phyloP scores from a whole-genome alignment of 2,329 filamentous ascomycete genomes.

The Ophiostoma australiae region DNA sequence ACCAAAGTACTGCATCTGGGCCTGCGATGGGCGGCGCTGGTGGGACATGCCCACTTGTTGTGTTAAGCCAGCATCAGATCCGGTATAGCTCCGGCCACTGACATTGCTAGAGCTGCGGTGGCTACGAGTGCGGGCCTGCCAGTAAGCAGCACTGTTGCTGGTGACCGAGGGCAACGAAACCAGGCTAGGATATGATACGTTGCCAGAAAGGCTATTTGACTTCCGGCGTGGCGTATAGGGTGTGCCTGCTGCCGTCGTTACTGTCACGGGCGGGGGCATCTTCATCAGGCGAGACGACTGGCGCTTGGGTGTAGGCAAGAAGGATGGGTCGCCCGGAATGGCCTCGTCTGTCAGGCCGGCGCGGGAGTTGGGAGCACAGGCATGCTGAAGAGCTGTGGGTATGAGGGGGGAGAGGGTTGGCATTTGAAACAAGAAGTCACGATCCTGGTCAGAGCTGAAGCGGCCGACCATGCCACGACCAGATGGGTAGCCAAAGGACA shows the following conservation, averaged over 20 bases:
- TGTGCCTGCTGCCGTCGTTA: conserved; percentile 10
- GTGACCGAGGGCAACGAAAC: conserved; percentile 6
- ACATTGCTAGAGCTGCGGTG: conserved; percentile 46
- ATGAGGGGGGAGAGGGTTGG: conserved; percentile 31
- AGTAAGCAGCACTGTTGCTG: conserved; percentile 13
- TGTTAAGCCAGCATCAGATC: conserved; percentile 35
- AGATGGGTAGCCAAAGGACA: conserved; percentile 22
- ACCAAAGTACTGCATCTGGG: conserved; percentile 4
- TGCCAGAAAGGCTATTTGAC: conserved; percentile 31
- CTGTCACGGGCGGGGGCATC: conserved; percentile 35
- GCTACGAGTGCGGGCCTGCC: conserved; percentile 43
- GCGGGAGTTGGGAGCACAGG: conserved; percentile 58
- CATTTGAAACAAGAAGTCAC: conserved; percentile 28
- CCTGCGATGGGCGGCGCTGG: conserved; percentile 17
- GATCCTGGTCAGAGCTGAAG: conserved; percentile 26
- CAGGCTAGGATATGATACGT: background rate
- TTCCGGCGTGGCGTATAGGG: conserved; percentile 19
- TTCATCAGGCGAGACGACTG: conserved; percentile 49
- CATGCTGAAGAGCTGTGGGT: conserved; percentile 52
- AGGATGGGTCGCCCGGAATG: conserved; percentile 57
- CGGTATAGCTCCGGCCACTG: conserved; percentile 37
- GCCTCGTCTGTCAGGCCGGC: conserved; percentile 58
- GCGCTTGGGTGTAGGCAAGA: conserved; percentile 49
- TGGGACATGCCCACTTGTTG: conserved; percentile 21
- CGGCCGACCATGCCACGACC: conserved; percentile 18